Evolutionary conservation across 306 rosid genomes (phyloP).

Genomic region (Phaseolus lunatus): DNA sequence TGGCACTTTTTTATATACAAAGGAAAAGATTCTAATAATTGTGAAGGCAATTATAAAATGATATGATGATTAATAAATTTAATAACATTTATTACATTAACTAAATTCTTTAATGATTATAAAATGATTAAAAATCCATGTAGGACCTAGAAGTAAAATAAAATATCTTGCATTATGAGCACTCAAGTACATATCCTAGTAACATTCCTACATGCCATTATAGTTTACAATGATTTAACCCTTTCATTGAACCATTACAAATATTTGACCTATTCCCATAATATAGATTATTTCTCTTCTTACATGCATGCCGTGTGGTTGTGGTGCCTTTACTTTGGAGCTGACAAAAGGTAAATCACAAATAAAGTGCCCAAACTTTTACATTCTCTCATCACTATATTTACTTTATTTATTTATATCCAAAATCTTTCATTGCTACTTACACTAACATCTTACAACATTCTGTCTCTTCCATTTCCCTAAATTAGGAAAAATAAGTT

Average conservation of each 20-base stretch:
- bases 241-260: neutral
- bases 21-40: no score
- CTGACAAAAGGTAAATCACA: neutral
- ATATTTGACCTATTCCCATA: neutral
- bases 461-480: neutral
- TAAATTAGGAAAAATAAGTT: neutral
- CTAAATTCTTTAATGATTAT: neutral
- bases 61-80: neutral
- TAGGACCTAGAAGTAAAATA: neutral
- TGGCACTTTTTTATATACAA: no score
- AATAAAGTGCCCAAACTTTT: constrained; percentile 26
- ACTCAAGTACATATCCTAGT: neutral
- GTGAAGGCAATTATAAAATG: no score
- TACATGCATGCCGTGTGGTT: neutral
- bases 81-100: neutral
- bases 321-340: constrained; percentile 10
- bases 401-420: neutral
- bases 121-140: neutral
- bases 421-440: neutral
- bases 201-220: neutral
- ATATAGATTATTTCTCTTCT: neutral
- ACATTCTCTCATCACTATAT: neutral
- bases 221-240: neutral
- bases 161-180: neutral
- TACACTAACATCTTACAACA: neutral